Base-by-base conservation (phyloP, 306 rosid genomes). In the Begonia loranthoides region DNA sequence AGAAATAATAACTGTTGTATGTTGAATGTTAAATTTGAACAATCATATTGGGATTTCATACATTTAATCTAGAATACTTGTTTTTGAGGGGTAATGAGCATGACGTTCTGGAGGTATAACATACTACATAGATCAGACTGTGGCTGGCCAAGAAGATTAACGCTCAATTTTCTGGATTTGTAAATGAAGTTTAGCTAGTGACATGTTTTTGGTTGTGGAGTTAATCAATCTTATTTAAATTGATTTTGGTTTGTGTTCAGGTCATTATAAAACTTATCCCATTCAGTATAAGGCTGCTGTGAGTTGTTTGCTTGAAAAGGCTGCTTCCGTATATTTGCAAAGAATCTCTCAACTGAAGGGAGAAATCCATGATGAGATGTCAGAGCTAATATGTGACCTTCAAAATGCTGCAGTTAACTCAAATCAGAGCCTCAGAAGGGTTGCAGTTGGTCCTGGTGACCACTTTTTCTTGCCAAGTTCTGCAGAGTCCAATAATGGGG, bases 401-500 rank as follows among this genome's bases (percentile, higher is more conserved):
- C 90, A 75, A 63, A 77, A 72, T 49, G 90, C 73, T 13, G 90
- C 90, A 4, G n/a, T n/a, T n/a, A 57, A 74, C 65, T 81, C 90
- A 59, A 81, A 75, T 62, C 67, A 74, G 71, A 81, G 85, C 59
- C 70, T 81, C 41, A 61, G 72, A 75, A 81, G 90, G 75, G 82
- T 78, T 34, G 90, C 85, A 11, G 50, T 54, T 41, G 82, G 70
- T 55, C 90, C 80, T 3, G 65, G 79, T 22, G 85, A 77, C 61
- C 85, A 78, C 63, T 81, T 81, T 77, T 75, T 68, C 71, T 71
- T 74, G 73, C 85, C 85, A 17, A 78, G 82, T 28, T 77, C 90
- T 5, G 67, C 73, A 46, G 80, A 66, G 57, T 57, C 65, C 60
- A 65, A 58, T 9, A 65, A 41, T 45, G 49, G 63, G 52, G 48